Percentiles rank a stretch among this genome's conserved stretches.
These are phyloP conservation scores for Trifolium subterraneum DNA, from an alignment of 306 rosid genomes.

Conservation along the genomic window DNA sequence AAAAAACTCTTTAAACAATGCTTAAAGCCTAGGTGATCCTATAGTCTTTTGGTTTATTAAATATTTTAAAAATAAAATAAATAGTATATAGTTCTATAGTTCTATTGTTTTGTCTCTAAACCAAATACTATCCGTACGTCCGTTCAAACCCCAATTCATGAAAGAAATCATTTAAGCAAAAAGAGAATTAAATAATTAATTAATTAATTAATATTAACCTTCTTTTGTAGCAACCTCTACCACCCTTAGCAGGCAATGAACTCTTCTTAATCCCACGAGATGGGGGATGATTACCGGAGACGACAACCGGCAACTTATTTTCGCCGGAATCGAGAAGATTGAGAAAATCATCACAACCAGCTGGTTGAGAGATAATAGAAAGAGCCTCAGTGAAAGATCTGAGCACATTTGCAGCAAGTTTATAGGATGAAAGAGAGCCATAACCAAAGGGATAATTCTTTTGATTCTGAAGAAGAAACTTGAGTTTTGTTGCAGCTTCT, in stretches of 20 bases:
- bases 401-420: slow-evolving; percentile 46
- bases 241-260: slow-evolving; percentile 11
- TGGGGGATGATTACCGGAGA: background rate
- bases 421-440: slow-evolving; percentile 34
- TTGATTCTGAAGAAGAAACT: slow-evolving; percentile 43
- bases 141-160: no score
- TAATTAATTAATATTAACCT: slow-evolving; percentile 49
- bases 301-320: background rate
- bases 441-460: slow-evolving; percentile 6
- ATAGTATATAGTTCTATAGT: no score
- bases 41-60: no score
- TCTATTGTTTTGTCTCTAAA: no score
- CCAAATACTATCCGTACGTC: no score
- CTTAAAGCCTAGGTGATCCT: no score
- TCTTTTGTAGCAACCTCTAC: slow-evolving; percentile 61
- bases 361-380: slow-evolving; percentile 42
- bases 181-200: background rate
- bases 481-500: slow-evolving; percentile 54
- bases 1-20: no score
- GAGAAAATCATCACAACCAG: slow-evolving; percentile 2
- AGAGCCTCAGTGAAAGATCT: slow-evolving; percentile 48
- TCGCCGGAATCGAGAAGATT: background rate
- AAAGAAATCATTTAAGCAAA: background rate
- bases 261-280: slow-evolving; percentile 18
- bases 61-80: no score